These are phyloP conservation scores for Solanum paucissectum DNA, from an alignment of 257 asterid species.

Conservation along the genomic window DNA sequence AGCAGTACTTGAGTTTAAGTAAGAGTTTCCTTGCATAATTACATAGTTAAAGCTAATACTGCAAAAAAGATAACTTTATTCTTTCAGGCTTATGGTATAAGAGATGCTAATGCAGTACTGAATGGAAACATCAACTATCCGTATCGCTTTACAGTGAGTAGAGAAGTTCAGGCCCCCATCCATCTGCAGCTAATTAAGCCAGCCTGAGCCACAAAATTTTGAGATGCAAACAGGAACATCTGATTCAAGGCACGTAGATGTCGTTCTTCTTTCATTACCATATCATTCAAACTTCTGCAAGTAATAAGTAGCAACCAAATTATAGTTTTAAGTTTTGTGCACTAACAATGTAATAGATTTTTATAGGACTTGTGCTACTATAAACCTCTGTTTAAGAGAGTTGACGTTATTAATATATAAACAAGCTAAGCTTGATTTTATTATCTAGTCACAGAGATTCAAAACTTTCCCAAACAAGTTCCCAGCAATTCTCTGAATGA, in stretches of 20 bases:
- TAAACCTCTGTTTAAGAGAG: neutral
- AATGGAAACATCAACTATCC: slow-evolving; percentile 19
- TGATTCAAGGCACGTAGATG: slow-evolving; percentile 28
- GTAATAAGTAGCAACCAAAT: neutral
- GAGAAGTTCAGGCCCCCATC: slow-evolving; percentile 19
- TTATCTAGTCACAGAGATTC: neutral
- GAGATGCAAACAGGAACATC: slow-evolving; percentile 11
- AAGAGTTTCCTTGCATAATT: neutral
- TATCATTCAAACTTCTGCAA: too few relatives aligned
- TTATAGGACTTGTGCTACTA: neutral
- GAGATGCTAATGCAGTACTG: slow-evolving; percentile 17
- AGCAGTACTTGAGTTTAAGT: neutral
- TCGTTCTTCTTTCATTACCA: neutral
- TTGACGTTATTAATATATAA: neutral
- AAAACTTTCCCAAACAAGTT: neutral
- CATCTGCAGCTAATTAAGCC: slow-evolving; percentile 50
- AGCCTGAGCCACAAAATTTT: slow-evolving; percentile 22
- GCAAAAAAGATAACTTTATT: neutral
- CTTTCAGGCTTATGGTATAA: slow-evolving; percentile 46
- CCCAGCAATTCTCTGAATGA: neutral
- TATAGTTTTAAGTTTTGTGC: neutral
- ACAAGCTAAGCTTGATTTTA: neutral
- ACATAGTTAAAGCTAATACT: neutral
- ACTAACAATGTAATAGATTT: neutral
- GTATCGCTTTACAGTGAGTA: slow-evolving; percentile 11